Evolutionary conservation across 1,284 basidiomycete genomes (phyloP).

Genomic region (Pseudozyma hubeiensis): DNA sequence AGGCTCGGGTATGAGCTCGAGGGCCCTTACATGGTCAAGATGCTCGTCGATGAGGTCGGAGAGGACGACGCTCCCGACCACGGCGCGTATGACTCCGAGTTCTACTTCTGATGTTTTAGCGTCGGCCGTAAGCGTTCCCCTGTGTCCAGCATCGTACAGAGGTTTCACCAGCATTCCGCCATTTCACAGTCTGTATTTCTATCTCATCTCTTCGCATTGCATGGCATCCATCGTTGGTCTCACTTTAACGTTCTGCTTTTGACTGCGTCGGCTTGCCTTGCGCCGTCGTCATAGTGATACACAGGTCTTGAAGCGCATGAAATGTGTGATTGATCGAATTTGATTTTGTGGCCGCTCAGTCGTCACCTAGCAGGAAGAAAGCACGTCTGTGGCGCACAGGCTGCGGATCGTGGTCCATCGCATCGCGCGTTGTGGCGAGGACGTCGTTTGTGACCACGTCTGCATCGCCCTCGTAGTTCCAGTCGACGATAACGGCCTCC

Average conservation of each 20-base stretch:
- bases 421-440: slow-evolving; percentile 1
- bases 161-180: background rate
- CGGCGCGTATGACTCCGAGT: slow-evolving; percentile 6
- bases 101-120: slow-evolving; percentile 27
- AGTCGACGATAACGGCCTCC: slow-evolving; percentile 54
- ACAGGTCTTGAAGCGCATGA: no score
- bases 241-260: background rate
- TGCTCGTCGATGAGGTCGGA: slow-evolving; percentile 44
- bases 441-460: slow-evolving; percentile 9
- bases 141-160: background rate
- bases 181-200: slow-evolving; percentile 30
- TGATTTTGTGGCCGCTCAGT: background rate
- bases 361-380: slow-evolving; percentile 8
- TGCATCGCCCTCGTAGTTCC: slow-evolving; percentile 48
- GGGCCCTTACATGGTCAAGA: slow-evolving; percentile 77
- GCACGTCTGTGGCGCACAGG: slow-evolving; percentile 11
- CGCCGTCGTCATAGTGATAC: background rate
- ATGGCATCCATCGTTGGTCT: slow-evolving; percentile 7
- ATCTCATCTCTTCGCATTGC: slow-evolving; percentile 20
- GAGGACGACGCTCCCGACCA: slow-evolving; percentile 18
- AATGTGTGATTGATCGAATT: background rate
- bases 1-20: slow-evolving; percentile 92
- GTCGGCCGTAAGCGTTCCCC: background rate
- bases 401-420: background rate
- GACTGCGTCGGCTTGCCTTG: background rate